Evolutionary conservation across 192 early-diverging fungal genomes (phyloP), one percentile per base, ranked within the genome.

Genomic region (Dispira simplex): DNA sequence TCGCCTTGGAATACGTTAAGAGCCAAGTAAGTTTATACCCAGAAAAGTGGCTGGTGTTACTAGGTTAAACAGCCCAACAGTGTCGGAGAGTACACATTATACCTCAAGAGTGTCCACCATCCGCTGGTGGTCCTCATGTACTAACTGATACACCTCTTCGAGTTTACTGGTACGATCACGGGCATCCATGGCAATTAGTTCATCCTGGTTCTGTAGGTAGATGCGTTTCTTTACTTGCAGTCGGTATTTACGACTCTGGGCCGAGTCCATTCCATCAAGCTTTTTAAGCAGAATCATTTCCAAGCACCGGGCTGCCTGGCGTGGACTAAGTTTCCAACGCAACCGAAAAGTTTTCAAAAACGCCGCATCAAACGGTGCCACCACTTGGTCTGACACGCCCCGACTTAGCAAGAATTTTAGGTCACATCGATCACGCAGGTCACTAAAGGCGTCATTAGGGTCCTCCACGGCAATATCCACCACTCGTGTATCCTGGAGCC

Each of bases 361-460:
- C n/a, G 73, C 70, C 0, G 64, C 51, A 11, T 66, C 62, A 5
- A 97, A 79, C 8, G 89, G 87, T 10, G 80, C 75, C 27, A 70
- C 52, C 8, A 93, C 55, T 8, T 77, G 76, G 26, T 80, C 79
- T 53, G 90, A 85, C 3, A 76, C 81, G 8, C 74, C 70, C 11
- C 77, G 70, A 0, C 77, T 63, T 9, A 81, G 64, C 49, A 97
- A 73, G 25, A 72, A 71, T 27, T 75, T 71, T 71, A 93, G 71
- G 68, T 95, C 95, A 67, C 84, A 85, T 65, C 81, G 80, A 63
- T 98, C 95, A 4, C 95, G 81, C 70, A 98, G 69, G 64, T 88
- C 87, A 57, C 77, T 77, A 67, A 95, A 98, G 0, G 76, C 81
- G 58, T 95, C 92, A 67, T 90, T 95, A 6, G 93, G 92, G 68